Percentiles rank a stretch among this genome's conserved stretches.
These are phyloP conservation scores for Thalassiosira mediterranea DNA, from an alignment of 352 stramenopile species.

Conservation along the genomic window DNA sequence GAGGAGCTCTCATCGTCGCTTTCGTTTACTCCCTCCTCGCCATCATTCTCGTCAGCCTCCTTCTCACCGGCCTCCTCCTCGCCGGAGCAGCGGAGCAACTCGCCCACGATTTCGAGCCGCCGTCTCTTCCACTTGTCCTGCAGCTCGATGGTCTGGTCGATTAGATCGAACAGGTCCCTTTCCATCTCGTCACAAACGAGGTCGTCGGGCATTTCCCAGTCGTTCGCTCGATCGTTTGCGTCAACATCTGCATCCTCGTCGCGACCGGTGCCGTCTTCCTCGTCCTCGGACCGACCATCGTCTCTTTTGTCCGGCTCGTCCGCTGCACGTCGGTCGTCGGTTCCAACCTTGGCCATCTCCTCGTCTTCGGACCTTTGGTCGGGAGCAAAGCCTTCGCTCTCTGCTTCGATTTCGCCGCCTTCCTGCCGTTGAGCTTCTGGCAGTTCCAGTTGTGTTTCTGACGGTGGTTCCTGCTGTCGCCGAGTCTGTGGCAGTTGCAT, in stretches of 20 bases:
- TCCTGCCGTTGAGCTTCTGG: too few species aligned
- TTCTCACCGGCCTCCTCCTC: background rate
- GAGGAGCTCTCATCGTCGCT: background rate
- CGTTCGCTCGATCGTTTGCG: background rate
- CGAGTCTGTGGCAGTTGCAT: too few species aligned
- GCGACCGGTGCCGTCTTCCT: background rate
- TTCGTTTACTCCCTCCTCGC: background rate
- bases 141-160: slow-evolving; percentile 16
- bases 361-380: too few species aligned
- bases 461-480: too few species aligned
- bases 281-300: background rate
- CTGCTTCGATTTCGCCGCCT: too few species aligned
- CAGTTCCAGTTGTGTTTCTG: too few species aligned
- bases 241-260: background rate
- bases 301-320: background rate
- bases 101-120: background rate
- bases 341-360: background rate
- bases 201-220: background rate
- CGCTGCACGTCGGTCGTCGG: background rate
- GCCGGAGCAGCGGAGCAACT: background rate
- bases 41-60: background rate
- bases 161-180: slow-evolving; percentile 9
- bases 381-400: too few species aligned
- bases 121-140: background rate
- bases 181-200: slow-evolving; percentile 2